Conservation (phyloP, 1,139 yeast species). For the Eremothecium gossypii region DNA sequence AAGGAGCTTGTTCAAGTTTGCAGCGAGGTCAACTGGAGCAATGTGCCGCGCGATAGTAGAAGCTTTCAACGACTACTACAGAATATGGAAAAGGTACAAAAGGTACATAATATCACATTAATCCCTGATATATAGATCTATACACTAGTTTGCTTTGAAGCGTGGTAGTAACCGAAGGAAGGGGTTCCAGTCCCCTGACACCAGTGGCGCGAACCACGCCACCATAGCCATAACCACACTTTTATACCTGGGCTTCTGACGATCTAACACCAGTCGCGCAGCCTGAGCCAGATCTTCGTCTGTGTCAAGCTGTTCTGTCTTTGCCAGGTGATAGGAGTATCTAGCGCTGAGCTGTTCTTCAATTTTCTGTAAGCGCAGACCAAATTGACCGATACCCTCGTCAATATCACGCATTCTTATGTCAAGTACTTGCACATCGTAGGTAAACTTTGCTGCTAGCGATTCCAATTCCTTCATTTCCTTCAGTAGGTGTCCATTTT, state of each 20-base stretch:
- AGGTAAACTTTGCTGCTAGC: slow-evolving; percentile 65
- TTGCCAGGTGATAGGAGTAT: neutral
- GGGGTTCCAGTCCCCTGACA: neutral
- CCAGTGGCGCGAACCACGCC: neutral
- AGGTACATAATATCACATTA: slow-evolving; percentile 29
- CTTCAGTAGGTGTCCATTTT: slow-evolving; percentile 33
- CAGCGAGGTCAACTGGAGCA: slow-evolving; percentile 18
- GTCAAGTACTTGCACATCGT: slow-evolving; percentile 65
- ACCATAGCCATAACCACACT: neutral
- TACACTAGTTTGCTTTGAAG: neutral
- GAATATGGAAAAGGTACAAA: slow-evolving; percentile 11
- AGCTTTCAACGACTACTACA: slow-evolving; percentile 10
- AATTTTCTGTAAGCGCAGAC: slow-evolving; percentile 34
- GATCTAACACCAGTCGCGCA: neutral
- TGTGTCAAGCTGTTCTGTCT: neutral
- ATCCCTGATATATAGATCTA: slow-evolving; percentile 24
- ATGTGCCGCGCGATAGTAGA: slow-evolving; percentile 12
- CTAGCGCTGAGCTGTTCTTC: slow-evolving; percentile 16
- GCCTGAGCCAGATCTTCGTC: neutral
- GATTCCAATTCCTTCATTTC: slow-evolving; percentile 58
- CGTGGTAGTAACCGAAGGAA: no score
- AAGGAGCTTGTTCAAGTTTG: slow-evolving; percentile 11
- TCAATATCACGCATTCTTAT: slow-evolving; percentile 76
- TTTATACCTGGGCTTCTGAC: neutral
- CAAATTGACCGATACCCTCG: slow-evolving; percentile 50